A percentile compares a stretch with the other conserved stretches of the same genome.
phyloP scores from a whole-genome alignment of 768 basidiomycete species.

The Pulveroboletus frians region DNA sequence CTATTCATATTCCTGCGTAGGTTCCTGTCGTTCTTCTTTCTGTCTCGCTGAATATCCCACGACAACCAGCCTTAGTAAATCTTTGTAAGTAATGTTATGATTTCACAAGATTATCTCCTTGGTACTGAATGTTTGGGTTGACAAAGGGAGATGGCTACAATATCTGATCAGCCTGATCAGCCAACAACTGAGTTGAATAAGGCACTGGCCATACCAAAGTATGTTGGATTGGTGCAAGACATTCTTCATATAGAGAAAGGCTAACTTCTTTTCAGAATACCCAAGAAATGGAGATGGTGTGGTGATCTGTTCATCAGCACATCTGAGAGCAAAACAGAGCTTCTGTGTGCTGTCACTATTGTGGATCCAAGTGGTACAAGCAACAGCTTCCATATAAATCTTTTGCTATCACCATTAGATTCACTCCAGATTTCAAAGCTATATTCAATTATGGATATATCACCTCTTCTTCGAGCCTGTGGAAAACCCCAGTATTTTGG shows the following conservation, averaged over 20 bases:
- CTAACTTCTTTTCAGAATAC: slow-evolving; percentile 37
- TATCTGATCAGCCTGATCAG: slow-evolving; percentile 3
- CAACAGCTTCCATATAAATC: slow-evolving; percentile 45
- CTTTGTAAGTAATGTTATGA: slow-evolving; percentile 19
- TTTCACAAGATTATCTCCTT: not conserved
- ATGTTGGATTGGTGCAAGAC: slow-evolving; percentile 8
- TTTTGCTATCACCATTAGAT: slow-evolving; percentile 39
- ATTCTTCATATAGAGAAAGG: not conserved
- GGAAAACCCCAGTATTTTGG: slow-evolving; percentile 49
- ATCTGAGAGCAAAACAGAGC: slow-evolving; percentile 34
- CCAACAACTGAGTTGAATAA: slow-evolving; percentile 12
- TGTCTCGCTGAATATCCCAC: not conserved
- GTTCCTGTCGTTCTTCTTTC: not conserved
- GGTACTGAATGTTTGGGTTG: not conserved
- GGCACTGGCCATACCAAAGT: slow-evolving; percentile 20
- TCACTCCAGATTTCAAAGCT: slow-evolving; percentile 44
- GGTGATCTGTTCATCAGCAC: slow-evolving; percentile 47
- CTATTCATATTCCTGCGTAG: slow-evolving; percentile 24
- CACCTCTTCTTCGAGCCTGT: slow-evolving; percentile 45
- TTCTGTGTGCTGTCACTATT: slow-evolving; percentile 46
- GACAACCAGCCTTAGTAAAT: slow-evolving; percentile 17
- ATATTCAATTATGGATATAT: slow-evolving; percentile 45
- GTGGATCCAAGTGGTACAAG: slow-evolving; percentile 40
- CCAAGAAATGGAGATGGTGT: slow-evolving; percentile 62
- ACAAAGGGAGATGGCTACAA: slow-evolving; percentile 15